Evolutionary conservation across 2,329 filamentous ascomycete species (phyloP).

Genomic region (Alternaria novae-zelandiae): DNA sequence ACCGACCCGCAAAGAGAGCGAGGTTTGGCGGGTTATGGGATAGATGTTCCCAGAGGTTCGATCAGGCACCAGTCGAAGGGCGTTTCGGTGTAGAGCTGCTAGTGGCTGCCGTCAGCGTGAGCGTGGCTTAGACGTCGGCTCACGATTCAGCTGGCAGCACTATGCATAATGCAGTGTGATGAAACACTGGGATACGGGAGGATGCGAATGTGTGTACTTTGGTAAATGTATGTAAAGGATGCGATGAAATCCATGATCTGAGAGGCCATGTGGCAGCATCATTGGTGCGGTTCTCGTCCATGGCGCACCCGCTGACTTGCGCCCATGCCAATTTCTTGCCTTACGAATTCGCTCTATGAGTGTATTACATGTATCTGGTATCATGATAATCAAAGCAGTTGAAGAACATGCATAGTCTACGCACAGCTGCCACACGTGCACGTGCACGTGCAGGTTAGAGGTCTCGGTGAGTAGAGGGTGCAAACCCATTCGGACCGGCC

Average conservation of each 20-base stretch:
- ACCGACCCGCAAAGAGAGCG: constrained; percentile 24
- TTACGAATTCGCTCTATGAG: background rate
- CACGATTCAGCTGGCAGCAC: constrained; percentile 24
- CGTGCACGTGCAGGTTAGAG: background rate
- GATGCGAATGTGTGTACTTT: background rate
- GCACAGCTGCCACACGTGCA: background rate
- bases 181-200: constrained; percentile 17
- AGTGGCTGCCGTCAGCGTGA: constrained; percentile 24
- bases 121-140: constrained; percentile 38
- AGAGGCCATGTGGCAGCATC: constrained; percentile 23
- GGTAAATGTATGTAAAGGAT: background rate
- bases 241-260: background rate
- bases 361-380: background rate
- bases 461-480: background rate
- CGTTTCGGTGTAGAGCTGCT: constrained; percentile 6
- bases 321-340: background rate
- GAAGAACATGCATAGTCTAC: background rate
- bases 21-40: constrained; percentile 23
- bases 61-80: constrained; percentile 44
- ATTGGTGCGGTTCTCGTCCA: background rate
- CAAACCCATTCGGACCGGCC: background rate
- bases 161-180: constrained; percentile 21
- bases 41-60: constrained; percentile 22
- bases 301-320: background rate
- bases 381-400: background rate